A percentile compares a stretch with the other conserved stretches of the same genome.
Conservation (phyloP, 2,329 filamentous ascomycete genomes). For the Fusarium kyushuense region DNA sequence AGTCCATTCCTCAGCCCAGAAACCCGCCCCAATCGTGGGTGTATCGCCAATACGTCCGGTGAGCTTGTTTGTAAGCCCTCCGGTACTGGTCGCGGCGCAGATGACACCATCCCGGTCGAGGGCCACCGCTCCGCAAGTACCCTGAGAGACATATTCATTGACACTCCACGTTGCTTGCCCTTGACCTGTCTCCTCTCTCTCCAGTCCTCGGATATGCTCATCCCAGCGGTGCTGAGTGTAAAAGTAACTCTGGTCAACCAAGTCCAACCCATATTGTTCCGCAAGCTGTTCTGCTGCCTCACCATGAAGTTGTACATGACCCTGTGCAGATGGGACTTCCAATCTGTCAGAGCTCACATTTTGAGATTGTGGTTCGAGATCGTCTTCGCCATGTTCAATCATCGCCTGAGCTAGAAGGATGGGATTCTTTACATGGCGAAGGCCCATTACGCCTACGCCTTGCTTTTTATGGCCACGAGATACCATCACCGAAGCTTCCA, state of each 20-base stretch:
- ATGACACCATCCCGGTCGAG: conserved; percentile 81
- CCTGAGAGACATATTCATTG: conserved; percentile 80
- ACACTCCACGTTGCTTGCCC: conserved; percentile 67
- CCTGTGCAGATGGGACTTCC: conserved; percentile 69
- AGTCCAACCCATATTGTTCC: conserved; percentile 73
- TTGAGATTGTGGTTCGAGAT: conserved; percentile 59
- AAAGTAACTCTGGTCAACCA: conserved; percentile 78
- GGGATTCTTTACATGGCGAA: conserved; percentile 82
- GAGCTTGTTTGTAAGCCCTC: conserved; percentile 89
- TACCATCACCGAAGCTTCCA: conserved; percentile 90
- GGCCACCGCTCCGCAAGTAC: conserved; percentile 86
- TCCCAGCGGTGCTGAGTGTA: conserved; percentile 84
- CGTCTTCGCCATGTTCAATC: conserved; percentile 73
- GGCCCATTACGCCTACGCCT: conserved; percentile 79
- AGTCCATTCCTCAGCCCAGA: conserved; percentile 89
- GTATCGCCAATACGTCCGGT: conserved; percentile 89
- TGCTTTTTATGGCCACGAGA: conserved; percentile 78
- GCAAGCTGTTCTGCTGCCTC: conserved; percentile 77
- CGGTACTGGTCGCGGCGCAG: conserved; percentile 75
- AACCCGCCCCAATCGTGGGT: conserved; percentile 84
- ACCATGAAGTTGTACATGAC: conserved; percentile 78
- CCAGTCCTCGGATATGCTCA: conserved; percentile 73
- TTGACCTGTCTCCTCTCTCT: conserved; percentile 60
- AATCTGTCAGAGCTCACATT: conserved; percentile 30
- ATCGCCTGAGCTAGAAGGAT: conserved; percentile 79